These are phyloP conservation scores for Globisporangium sylvaticum DNA, from an alignment of 352 stramenopile species.

Conservation along the genomic window DNA sequence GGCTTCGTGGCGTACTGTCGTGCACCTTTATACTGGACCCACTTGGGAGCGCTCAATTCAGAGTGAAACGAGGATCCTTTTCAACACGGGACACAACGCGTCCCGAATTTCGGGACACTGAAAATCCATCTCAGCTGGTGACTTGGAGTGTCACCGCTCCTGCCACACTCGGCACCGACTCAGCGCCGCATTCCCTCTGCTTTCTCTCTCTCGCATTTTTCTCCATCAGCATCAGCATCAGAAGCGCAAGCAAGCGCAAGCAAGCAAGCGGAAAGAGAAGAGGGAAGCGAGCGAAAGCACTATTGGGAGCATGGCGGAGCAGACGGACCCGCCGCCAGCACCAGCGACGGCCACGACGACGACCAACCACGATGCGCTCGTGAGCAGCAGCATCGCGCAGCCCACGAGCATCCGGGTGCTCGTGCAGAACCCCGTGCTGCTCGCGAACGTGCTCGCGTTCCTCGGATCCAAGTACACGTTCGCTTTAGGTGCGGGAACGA, in stretches of 20 bases:
- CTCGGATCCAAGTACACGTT: slow-evolving; percentile 54
- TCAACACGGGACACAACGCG: background rate
- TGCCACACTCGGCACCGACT: background rate
- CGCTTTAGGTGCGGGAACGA: slow-evolving; percentile 33
- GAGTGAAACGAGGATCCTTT: background rate
- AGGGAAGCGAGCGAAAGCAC: background rate
- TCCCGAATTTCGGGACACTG: background rate
- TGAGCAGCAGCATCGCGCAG: slow-evolving; percentile 1
- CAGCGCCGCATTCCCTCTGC: background rate
- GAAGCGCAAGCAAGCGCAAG: background rate
- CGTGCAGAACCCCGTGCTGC: slow-evolving; percentile 46
- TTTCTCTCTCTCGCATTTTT: slow-evolving; percentile 3
- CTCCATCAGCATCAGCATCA: slow-evolving; percentile 1
- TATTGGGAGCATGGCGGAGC: slow-evolving; percentile 13
- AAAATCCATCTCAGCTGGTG: background rate
- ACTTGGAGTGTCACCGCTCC: background rate
- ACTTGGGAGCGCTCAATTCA: background rate
- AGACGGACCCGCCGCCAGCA: slow-evolving; percentile 3
- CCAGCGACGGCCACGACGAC: background rate
- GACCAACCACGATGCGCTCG: slow-evolving; percentile 1
- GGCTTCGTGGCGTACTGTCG: background rate
- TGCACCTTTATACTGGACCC: background rate
- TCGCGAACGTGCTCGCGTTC: slow-evolving; percentile 62
- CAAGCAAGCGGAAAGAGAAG: background rate
- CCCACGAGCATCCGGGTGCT: slow-evolving; percentile 33